phyloP scores from a whole-genome alignment of 2,329 filamentous ascomycete species.

The Endocalyx cinctus region DNA sequence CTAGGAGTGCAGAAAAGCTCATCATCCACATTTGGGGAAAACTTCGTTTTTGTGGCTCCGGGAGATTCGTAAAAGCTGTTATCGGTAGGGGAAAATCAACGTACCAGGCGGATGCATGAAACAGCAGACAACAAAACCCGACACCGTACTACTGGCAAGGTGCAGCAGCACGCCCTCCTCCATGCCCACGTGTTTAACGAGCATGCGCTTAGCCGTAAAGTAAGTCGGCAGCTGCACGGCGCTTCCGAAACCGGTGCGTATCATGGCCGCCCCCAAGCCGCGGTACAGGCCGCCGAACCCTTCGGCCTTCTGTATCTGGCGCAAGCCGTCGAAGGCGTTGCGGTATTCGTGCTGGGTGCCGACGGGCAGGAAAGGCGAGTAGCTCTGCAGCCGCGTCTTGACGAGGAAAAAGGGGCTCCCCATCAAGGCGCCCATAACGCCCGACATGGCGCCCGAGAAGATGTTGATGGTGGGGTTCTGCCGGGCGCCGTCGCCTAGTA shows the following conservation, averaged over 20 bases:
- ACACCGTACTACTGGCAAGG: constrained; percentile 79
- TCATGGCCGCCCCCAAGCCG: constrained; percentile 89
- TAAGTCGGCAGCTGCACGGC: constrained; percentile 96
- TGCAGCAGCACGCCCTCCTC: constrained; percentile 87
- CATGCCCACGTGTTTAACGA: constrained; percentile 81
- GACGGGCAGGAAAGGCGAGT: constrained; percentile 84
- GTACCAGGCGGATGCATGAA: constrained; percentile 95
- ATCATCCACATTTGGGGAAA: no score
- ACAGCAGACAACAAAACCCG: constrained; percentile 93
- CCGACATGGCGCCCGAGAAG: constrained; percentile 83
- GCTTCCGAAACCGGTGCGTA: constrained; percentile 91
- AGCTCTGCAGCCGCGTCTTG: constrained; percentile 94
- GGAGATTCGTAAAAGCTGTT: constrained; percentile 5
- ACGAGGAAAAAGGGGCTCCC: constrained; percentile 97
- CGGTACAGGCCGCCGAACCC: constrained; percentile 81
- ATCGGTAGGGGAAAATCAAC: constrained; percentile 18
- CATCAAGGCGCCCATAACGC: constrained; percentile 85
- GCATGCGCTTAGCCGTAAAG: constrained; percentile 88
- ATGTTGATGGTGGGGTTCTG: constrained; percentile 92
- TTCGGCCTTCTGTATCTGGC: constrained; percentile 72
- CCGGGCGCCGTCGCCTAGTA: constrained; percentile 67
- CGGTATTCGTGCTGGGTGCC: constrained; percentile 95
- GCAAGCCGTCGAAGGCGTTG: constrained; percentile 78
- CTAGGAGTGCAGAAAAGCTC: no score
- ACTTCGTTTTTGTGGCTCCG: no score